Evolutionary conservation across 2,329 filamentous ascomycete genomes (phyloP).

Genomic region (Sphaceloma murrayae): DNA sequence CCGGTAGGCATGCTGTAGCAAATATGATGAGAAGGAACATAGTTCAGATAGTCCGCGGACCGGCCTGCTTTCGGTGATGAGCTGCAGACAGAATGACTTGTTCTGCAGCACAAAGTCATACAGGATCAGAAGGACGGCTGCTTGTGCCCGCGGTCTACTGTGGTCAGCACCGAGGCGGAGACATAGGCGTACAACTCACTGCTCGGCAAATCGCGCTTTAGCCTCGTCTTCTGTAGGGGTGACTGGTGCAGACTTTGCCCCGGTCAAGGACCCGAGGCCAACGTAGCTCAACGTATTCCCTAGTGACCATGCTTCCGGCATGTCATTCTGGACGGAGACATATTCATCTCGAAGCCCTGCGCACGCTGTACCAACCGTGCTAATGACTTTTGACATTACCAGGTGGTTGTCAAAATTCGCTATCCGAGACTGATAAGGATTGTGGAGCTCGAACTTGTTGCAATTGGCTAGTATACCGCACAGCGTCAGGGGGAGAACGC

Average conservation of each 20-base stretch:
- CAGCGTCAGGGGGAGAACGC: conserved; percentile 64
- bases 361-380: conserved; percentile 65
- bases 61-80: conserved; percentile 47
- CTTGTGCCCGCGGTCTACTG: conserved; percentile 64
- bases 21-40: conserved; percentile 81
- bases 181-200: conserved; percentile 47
- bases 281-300: conserved; percentile 73
- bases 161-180: conserved; percentile 18
- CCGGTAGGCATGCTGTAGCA: conserved; percentile 85
- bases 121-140: conserved; percentile 69
- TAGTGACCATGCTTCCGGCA: conserved; percentile 82
- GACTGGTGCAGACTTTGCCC: conserved; percentile 47
- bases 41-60: conserved; percentile 65
- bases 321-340: conserved; percentile 76
- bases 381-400: conserved; percentile 72
- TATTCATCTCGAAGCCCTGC: conserved; percentile 61
- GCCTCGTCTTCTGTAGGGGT: conserved; percentile 67
- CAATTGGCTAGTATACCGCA: conserved; percentile 88
- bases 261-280: conserved; percentile 65
- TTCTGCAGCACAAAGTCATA: conserved; percentile 94
- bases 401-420: conserved; percentile 92
- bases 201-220: conserved; percentile 66
- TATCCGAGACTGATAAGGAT: conserved; percentile 83
- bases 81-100: conserved; percentile 83
- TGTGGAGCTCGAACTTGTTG: conserved; percentile 98